Percentiles rank a stretch among this genome's conserved stretches.
These are phyloP conservation scores for Hysterium pulicare DNA, from an alignment of 2,329 filamentous ascomycete species.

Conservation along the genomic window DNA sequence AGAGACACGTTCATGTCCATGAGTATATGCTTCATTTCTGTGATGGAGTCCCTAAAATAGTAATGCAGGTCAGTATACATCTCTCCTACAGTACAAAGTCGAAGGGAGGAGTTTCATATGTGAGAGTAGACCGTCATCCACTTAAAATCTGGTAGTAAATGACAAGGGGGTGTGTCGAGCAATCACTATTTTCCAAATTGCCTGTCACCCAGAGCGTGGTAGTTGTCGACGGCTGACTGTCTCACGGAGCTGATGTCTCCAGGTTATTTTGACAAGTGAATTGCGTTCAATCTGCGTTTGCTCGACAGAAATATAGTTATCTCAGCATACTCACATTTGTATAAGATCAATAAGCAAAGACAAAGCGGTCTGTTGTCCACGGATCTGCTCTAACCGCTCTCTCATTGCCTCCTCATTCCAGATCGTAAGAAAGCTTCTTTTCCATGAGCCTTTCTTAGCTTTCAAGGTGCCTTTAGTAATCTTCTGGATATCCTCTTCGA, in stretches of 20 bases:
- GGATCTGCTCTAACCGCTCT: conserved; percentile 11
- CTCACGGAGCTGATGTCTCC: too few relatives aligned
- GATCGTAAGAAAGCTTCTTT: conserved; percentile 5
- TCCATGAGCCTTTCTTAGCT: conserved; percentile 6
- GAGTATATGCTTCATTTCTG: conserved; percentile 13
- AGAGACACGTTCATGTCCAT: conserved; percentile 11
- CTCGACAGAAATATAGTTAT: too few relatives aligned
- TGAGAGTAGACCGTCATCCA: too few relatives aligned
- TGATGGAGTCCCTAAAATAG: conserved; percentile 9
- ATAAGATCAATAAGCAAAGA: conserved; percentile 11
- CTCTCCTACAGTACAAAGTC: not conserved
- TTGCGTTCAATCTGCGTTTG: too few relatives aligned
- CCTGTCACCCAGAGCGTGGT: too few relatives aligned
- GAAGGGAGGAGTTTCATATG: too few relatives aligned
- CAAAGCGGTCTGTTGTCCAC: conserved; percentile 13
- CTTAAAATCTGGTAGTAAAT: too few relatives aligned
- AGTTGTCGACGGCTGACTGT: too few relatives aligned
- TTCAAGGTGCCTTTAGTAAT: conserved; percentile 2
- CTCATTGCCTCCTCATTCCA: conserved; percentile 14
- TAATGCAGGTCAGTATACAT: not conserved
- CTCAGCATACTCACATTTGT: conserved; percentile 10
- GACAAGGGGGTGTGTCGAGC: too few relatives aligned
- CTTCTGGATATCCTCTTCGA: conserved; percentile 17
- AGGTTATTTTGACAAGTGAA: too few relatives aligned
- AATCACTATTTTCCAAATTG: too few relatives aligned